Percentiles rank a stretch among this genome's conserved stretches.
Conservation (phyloP, 805 yeast genomes). For the Wickerhamiella sorbophila region DNA sequence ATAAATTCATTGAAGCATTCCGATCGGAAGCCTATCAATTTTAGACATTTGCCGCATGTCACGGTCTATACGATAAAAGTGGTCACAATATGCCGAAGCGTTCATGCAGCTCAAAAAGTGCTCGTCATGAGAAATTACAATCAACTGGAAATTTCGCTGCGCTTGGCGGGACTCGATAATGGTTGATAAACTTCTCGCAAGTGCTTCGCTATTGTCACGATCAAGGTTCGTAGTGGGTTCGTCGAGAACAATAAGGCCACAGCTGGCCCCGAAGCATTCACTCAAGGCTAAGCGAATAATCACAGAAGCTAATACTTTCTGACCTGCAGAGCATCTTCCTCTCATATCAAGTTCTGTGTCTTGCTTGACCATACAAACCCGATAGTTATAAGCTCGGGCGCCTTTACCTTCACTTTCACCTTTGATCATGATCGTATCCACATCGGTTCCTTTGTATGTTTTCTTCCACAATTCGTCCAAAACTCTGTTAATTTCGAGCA, state of each 20-base stretch:
- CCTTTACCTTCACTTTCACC: conserved; percentile 52
- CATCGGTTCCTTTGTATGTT: conserved; percentile 91
- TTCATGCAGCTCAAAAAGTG: conserved; percentile 73
- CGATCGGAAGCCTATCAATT: conserved; percentile 38
- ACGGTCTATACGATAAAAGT: conserved; percentile 67
- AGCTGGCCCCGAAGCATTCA: conserved; percentile 86
- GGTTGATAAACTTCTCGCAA: conserved; percentile 63
- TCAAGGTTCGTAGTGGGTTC: conserved; percentile 97
- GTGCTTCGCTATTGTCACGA: conserved; percentile 70
- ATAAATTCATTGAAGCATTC: conserved; percentile 4
- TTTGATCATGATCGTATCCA: conserved; percentile 73
- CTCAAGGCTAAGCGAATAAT: conserved; percentile 83
- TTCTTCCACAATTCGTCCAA: conserved; percentile 86
- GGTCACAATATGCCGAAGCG: conserved; percentile 74
- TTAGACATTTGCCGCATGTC: conserved; percentile 70
- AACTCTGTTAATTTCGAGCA: conserved; percentile 82
- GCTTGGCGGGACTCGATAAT: conserved; percentile 61
- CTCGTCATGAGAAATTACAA: conserved; percentile 94
- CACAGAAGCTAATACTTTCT: conserved; percentile 83
- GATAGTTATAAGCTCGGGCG: conserved; percentile 67
- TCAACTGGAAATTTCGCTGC: conserved; percentile 83
- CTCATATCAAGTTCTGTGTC: conserved; percentile 93
- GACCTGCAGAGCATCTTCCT: conserved; percentile 97
- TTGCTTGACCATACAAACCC: conserved; percentile 90
- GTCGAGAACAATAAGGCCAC: conserved; percentile 92